Evolutionary conservation across 306 rosid genomes (phyloP), one percentile per base, ranked within the genome.

Genomic region (Trifolium dubium): DNA sequence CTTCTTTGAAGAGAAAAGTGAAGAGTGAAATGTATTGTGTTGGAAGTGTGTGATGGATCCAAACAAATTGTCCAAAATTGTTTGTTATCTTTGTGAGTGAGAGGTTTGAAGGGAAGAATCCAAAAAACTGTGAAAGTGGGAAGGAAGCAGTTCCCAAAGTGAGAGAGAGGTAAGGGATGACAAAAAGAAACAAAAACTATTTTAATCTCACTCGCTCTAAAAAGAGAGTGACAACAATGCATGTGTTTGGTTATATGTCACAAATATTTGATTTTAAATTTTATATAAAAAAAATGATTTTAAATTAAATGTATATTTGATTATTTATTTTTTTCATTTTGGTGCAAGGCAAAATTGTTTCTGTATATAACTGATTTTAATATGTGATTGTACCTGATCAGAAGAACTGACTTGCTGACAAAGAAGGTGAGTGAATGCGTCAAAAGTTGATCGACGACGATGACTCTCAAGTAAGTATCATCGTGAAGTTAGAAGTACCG

Each of bases 141-240:
- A 65, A 65, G 70, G 35, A 65, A 65, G 53, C 35, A 19, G 70
- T 65, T 65, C 70, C 70, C 70, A 43, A 40, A 65, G 53, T 40
- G 11, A 18, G 49, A 58, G 64, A 35, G 17, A 59, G 64, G 40
- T 65, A 41, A 65, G 54, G 34, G 53, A 65, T 65, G 70, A 65
- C 35, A 41, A 65, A 65, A 65, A 65, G 53, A 65, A 40, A 41
- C 70, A 19, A 7, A 12, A 41, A 41, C 12, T 10, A 8, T 65
- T 65, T 65, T 19, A 5, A 12, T 19, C 15, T 6, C 53, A 65
- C 70, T 40, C 70, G 17, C 70, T 12, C 29, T 23, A 10, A 10
- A 10, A 1, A 5, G 35, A 40, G 53, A 14, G 70, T 65, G 70
- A 0, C 0, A 12, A 23, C 15, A 2, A 4, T 13, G 63, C 35